Evolutionary conservation across 202 grass and related monocot genomes (phyloP).

Genomic region (Hordeum pubiflorum): DNA sequence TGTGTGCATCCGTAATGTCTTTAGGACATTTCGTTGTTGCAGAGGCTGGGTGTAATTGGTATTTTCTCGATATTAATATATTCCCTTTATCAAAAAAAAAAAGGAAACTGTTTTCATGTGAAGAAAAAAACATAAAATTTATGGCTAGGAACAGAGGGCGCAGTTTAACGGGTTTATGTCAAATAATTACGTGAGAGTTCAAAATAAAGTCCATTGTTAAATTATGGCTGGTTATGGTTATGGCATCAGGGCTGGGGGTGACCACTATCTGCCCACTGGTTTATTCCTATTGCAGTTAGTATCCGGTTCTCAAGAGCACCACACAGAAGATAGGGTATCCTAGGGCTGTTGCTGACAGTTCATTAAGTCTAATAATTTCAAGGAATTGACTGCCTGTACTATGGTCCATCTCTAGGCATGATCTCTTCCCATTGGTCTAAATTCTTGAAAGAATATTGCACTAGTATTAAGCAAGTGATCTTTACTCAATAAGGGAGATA

Average conservation of each 20-base stretch:
- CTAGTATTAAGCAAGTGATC: not conserved
- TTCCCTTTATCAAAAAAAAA: no score
- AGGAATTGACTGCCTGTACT: not conserved
- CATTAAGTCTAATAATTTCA: slow-evolving; percentile 1
- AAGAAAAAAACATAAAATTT: not conserved
- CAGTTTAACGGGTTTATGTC: not conserved
- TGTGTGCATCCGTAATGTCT: no score
- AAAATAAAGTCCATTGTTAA: not conserved
- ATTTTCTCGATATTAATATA: no score
- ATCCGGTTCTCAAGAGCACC: not conserved
- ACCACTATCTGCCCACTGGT: slow-evolving; percentile 13
- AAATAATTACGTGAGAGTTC: not conserved
- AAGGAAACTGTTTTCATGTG: not conserved
- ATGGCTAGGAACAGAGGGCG: not conserved
- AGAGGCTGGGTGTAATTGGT: no score
- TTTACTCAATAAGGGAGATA: slow-evolving; percentile 27
- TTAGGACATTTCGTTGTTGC: no score
- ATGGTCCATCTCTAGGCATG: not conserved
- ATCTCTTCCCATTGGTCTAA: not conserved
- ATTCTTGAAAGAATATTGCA: not conserved
- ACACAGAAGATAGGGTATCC: slow-evolving; percentile 19
- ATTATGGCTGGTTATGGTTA: not conserved
- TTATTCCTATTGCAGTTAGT: slow-evolving; percentile 21
- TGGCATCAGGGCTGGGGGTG: not conserved
- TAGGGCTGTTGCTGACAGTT: slow-evolving; percentile 22